Evolutionary conservation across 1,284 basidiomycete genomes (phyloP).

Genomic region (Tremellales sp.): DNA sequence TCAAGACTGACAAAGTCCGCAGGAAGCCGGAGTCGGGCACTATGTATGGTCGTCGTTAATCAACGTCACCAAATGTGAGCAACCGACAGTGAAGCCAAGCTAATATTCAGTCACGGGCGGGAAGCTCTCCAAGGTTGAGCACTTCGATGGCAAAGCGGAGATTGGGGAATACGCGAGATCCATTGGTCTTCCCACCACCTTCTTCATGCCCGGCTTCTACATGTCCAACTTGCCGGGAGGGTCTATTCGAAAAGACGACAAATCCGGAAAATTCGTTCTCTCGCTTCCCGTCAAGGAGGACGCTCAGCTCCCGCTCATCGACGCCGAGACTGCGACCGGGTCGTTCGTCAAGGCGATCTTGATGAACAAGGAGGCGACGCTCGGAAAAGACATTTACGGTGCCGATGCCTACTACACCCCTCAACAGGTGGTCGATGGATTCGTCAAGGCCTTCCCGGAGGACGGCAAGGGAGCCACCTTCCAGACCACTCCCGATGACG

Average conservation of each 20-base stretch:
- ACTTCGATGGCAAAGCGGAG: conserved; percentile 20
- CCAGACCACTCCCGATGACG: conserved; percentile 11
- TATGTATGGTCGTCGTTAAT: conserved; percentile 13
- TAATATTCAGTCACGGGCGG: conserved; percentile 15
- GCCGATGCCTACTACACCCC: conserved; percentile 16
- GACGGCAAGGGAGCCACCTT: conserved; percentile 11
- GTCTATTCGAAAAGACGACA: conserved; percentile 9
- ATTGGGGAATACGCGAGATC: conserved; percentile 15
- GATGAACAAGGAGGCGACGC: conserved; percentile 10
- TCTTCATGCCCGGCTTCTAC: conserved; percentile 15
- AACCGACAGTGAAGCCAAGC: background rate
- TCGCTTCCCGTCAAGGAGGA: conserved; percentile 10
- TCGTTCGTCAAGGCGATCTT: conserved; percentile 26
- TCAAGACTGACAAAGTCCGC: background rate
- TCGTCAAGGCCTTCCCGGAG: conserved; percentile 16
- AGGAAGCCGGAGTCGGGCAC: conserved; percentile 16
- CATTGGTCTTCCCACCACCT: conserved; percentile 13
- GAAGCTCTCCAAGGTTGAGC: conserved; percentile 13
- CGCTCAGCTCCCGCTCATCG: conserved; percentile 18
- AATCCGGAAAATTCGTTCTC: conserved; percentile 11
- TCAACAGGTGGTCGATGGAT: conserved; percentile 13
- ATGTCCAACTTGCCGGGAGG: conserved; percentile 18
- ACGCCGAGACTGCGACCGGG: conserved; percentile 19
- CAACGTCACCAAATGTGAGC: conserved; percentile 14
- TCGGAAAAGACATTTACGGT: conserved; percentile 19